phyloP scores from a whole-genome alignment of 2,329 filamentous ascomycete genomes.

The Alternaria ventricosa region DNA sequence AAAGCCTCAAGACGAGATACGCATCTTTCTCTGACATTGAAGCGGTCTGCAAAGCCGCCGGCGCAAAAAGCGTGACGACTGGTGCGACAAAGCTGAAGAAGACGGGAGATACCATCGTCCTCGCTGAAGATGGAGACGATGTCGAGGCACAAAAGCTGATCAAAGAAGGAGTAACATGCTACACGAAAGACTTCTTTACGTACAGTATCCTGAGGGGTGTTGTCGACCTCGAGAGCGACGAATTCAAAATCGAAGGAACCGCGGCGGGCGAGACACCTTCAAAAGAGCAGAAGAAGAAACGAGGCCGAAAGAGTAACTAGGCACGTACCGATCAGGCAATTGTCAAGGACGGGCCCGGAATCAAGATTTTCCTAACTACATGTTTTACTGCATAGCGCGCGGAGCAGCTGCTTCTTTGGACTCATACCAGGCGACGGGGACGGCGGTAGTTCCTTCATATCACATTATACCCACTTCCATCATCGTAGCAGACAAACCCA shows the following conservation, averaged over 20 bases:
- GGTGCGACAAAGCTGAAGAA: constrained; percentile 26
- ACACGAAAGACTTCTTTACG: constrained; percentile 53
- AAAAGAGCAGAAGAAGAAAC: constrained; percentile 20
- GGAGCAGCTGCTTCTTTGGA: not conserved
- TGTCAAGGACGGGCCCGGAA: not conserved
- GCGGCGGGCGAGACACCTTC: constrained; percentile 1
- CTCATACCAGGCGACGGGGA: not conserved
- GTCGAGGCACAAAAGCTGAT: constrained; percentile 42
- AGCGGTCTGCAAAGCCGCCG: constrained; percentile 47
- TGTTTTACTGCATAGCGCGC: constrained; percentile 13
- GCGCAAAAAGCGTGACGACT: constrained; percentile 42
- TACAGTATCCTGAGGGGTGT: constrained; percentile 53
- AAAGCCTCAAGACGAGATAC: constrained; percentile 43
- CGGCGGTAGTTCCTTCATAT: not conserved
- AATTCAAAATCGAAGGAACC: constrained; percentile 41
- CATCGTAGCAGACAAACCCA: not conserved
- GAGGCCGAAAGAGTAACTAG: constrained; percentile 21
- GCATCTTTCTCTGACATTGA: constrained; percentile 48
- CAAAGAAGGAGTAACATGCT: constrained; percentile 45
- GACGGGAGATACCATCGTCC: constrained; percentile 40
- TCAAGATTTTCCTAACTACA: not conserved
- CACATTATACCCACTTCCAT: not conserved
- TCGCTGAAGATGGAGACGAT: constrained; percentile 49
- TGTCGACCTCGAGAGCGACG: constrained; percentile 49
- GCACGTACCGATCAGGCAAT: not conserved